Base-by-base conservation (phyloP, 805 yeast species). In the Saccharomycopsis oosterbeekiorum region DNA sequence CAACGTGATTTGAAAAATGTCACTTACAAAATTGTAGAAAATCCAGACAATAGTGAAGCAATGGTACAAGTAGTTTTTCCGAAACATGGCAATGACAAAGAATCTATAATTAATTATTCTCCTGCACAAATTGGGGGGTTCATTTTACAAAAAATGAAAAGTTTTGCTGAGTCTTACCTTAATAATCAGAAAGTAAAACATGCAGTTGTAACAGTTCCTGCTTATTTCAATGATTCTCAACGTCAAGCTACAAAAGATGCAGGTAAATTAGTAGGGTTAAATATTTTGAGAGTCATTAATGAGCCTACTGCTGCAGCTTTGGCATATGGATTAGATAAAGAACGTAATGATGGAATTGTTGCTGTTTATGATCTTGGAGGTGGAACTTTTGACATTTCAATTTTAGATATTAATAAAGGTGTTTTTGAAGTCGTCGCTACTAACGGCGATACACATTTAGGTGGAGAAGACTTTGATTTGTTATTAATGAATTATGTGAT, bases 231-330 rank as follows among this genome's bases (percentile, higher is more conserved):
- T 72, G 93, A 87, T 71, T 78, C 88, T 19, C 94, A 87, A 71
- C 79, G 94, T 72, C 91, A 84, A 70, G 92, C 93, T 4, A 88
- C 94, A n/a, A 86, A 87, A 70, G 80, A 80, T 69, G 89, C 93
- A 0, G 96, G 93, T 40, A 77, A 79, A 68, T 74, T 85, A 66
- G 88, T 87, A n/a, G 93, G 93, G 29, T 73, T 88, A 66, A 84
- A 87, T 62, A 88, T 88, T 36, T 73, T 87, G 67, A 77, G 96
- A 71, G 91, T 88, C 55, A 80, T 88, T 39, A 88, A 88, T 72
- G 94, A 88, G 73, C 94, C 94, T 50, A 88, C 94, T 26, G 93
- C 93, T 11, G 93, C 94, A 36, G 93, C 93, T 15, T 78, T 88
- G 67, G 91, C 93, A 50, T 88, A 87, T 70, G 94, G 94, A 55